A percentile compares a stretch with the other conserved stretches of the same genome.
These are phyloP conservation scores for Candida mesenterica DNA, from an alignment of 1,139 yeast genomes.

Conservation along the genomic window DNA sequence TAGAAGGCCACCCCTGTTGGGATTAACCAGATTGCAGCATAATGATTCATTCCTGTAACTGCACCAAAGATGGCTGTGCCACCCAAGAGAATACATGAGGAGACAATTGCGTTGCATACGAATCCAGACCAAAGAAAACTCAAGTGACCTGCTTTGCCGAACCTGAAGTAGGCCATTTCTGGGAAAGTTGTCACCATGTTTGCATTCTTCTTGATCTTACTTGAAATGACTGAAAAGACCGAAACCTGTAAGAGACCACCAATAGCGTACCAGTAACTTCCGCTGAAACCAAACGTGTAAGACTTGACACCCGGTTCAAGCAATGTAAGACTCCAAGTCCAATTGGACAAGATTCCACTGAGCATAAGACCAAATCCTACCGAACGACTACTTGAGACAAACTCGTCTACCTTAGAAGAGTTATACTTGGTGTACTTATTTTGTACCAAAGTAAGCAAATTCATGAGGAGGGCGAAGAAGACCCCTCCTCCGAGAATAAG, in stretches of 20 bases:
- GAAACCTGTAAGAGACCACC: constrained; percentile 38
- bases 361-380: constrained; percentile 33
- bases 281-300: constrained; percentile 22
- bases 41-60: constrained; percentile 34
- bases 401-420: constrained; percentile 32
- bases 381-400: constrained; percentile 35
- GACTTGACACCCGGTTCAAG: constrained; percentile 31
- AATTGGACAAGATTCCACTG: constrained; percentile 33
- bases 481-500: constrained; percentile 35
- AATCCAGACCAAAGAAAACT: constrained; percentile 37
- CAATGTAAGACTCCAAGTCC: constrained; percentile 40
- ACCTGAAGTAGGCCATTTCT: constrained; percentile 37
- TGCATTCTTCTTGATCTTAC: constrained; percentile 38
- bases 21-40: constrained; percentile 35
- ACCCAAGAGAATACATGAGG: constrained; percentile 37
- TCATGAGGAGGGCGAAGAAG: constrained; percentile 33
- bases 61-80: constrained; percentile 38
- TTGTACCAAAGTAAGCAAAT: constrained; percentile 28
- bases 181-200: constrained; percentile 40
- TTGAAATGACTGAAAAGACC: constrained; percentile 36
- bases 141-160: constrained; percentile 36
- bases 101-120: constrained; percentile 36
- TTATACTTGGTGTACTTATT: constrained; percentile 26
- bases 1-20: constrained; percentile 43
- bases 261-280: constrained; percentile 32